phyloP scores from a whole-genome alignment of 225 moss, liverwort and hornwort species.

The Asterella californica region DNA sequence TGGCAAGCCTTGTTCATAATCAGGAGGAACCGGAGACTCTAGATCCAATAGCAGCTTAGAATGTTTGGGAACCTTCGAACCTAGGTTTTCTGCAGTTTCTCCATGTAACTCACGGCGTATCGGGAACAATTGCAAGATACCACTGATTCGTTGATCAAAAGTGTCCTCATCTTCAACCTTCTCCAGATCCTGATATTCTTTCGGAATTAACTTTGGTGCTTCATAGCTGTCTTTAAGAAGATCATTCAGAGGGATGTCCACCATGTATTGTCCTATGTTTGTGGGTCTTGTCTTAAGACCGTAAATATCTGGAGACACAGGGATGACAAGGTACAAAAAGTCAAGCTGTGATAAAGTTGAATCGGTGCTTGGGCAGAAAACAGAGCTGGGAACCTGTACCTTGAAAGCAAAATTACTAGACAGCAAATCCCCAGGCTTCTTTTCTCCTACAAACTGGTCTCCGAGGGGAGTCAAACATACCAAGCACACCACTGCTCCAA shows the following conservation, averaged over 20 bases:
- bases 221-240: slow-evolving; percentile 41
- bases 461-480: slow-evolving; percentile 10
- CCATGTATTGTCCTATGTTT: slow-evolving; percentile 42
- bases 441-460: not conserved
- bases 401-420: not conserved
- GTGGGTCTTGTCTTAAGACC: slow-evolving; percentile 38
- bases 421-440: not conserved
- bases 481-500: slow-evolving; percentile 37
- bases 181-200: slow-evolving; percentile 28
- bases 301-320: slow-evolving; percentile 45
- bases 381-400: not conserved
- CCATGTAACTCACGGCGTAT: slow-evolving; percentile 16
- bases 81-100: slow-evolving; percentile 15
- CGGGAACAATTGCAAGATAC: slow-evolving; percentile 32
- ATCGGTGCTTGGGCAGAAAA: not conserved
- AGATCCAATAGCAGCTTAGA: slow-evolving; percentile 36
- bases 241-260: slow-evolving; percentile 42
- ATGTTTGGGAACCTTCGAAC: slow-evolving; percentile 20
- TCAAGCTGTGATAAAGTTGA: not conserved
- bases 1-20: slow-evolving; percentile 27
- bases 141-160: slow-evolving; percentile 35
- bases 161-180: slow-evolving; percentile 26
- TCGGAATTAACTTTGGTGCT: slow-evolving; percentile 36
- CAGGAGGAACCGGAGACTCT: slow-evolving; percentile 36
- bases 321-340: not conserved